Conservation (phyloP, 2,329 filamentous ascomycete species). For the Aspergillus pseudonomiae region DNA sequence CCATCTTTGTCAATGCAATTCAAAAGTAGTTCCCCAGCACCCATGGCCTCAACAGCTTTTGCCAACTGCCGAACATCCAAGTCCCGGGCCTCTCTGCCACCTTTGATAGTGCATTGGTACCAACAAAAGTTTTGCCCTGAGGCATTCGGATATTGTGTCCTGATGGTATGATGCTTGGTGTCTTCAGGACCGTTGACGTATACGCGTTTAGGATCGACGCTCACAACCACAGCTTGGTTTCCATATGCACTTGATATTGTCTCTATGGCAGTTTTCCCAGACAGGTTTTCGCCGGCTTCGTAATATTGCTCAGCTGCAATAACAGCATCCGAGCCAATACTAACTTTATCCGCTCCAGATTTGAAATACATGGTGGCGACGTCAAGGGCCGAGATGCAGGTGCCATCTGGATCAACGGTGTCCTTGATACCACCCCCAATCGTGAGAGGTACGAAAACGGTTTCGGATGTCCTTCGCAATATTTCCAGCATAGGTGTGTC, state of each 20-base stretch:
- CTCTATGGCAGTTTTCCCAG: conserved; percentile 88
- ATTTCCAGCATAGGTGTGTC: conserved; percentile 97
- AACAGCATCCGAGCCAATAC: conserved; percentile 93
- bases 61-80: conserved; percentile 88
- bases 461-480: conserved; percentile 79
- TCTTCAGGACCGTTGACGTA: conserved; percentile 73
- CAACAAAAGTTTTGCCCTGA: conserved; percentile 82
- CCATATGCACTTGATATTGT: conserved; percentile 92
- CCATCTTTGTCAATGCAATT: conserved; percentile 99
- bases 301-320: conserved; percentile 91
- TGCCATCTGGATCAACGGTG: conserved; percentile 85
- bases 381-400: conserved; percentile 82
- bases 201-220: conserved; percentile 88
- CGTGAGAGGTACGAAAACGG: conserved; percentile 93
- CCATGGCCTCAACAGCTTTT: conserved; percentile 92
- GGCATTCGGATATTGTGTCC: conserved; percentile 70
- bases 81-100: conserved; percentile 90
- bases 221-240: conserved; percentile 94
- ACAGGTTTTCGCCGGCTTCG: conserved; percentile 66
- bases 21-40: conserved; percentile 87
- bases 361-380: conserved; percentile 98
- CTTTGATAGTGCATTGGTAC: conserved; percentile 98
- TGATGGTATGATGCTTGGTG: conserved; percentile 74
- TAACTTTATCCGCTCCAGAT: conserved; percentile 95
- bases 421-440: conserved; percentile 95